phyloP scores from a whole-genome alignment of 2,329 filamentous ascomycete genomes.

The Xylaria sp. region DNA sequence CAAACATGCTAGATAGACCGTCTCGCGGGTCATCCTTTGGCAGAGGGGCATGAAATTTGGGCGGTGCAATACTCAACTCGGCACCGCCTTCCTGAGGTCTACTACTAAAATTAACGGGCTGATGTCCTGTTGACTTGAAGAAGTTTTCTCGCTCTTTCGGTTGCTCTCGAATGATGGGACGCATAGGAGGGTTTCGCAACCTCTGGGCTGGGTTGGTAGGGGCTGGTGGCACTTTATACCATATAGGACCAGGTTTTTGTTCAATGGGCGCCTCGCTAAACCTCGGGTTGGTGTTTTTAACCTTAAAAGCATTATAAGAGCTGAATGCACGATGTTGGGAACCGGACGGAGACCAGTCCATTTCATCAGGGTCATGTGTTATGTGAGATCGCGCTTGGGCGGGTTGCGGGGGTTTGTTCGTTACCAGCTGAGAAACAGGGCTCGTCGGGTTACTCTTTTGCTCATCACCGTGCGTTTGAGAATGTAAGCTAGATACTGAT shows the following conservation, averaged over 20 bases:
- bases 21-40: slow-evolving; percentile 49
- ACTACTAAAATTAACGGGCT: slow-evolving; percentile 43
- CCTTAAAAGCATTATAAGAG: slow-evolving; percentile 54
- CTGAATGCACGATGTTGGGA: slow-evolving; percentile 68
- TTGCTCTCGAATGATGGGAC: slow-evolving; percentile 62
- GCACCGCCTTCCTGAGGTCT: slow-evolving; percentile 34
- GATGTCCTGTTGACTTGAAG: slow-evolving; percentile 53
- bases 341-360: slow-evolving; percentile 78
- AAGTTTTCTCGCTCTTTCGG: slow-evolving; percentile 61
- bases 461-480: neutral
- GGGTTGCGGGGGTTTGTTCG: neutral
- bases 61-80: slow-evolving; percentile 43
- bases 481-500: neutral
- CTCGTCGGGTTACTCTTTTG: neutral
- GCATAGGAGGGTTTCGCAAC: slow-evolving; percentile 69
- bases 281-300: slow-evolving; percentile 55
- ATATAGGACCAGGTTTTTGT: slow-evolving; percentile 67
- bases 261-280: slow-evolving; percentile 61
- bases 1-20: slow-evolving; percentile 49
- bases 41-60: slow-evolving; percentile 49
- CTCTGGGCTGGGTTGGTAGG: slow-evolving; percentile 73
- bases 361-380: slow-evolving; percentile 64
- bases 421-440: neutral
- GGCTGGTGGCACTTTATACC: slow-evolving; percentile 75
- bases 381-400: slow-evolving; percentile 35